Base-by-base conservation (phyloP, 139 green algal genomes). In the Penium margaritaceum region DNA sequence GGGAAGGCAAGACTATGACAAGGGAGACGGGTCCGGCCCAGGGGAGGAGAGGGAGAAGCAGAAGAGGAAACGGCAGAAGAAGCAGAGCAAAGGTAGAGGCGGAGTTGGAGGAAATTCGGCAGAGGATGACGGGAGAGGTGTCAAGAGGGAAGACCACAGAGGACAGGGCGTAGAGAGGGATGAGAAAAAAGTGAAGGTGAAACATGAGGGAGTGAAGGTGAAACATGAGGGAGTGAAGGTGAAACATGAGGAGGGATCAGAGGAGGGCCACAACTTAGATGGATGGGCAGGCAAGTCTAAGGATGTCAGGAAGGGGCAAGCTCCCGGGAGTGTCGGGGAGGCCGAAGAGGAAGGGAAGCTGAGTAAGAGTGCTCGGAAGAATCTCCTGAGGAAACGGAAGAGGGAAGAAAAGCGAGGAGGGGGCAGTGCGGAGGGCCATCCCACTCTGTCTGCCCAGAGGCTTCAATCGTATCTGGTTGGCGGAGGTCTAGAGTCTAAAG, bases 381-480 rank as follows among this genome's bases (percentile, higher is more conserved):
- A 74, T 35, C 41, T 74, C 5, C 1, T 27, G 70, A 35, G 36
- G 30, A 46, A 32, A n/a, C 21, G 39, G 33, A 77, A 77, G 55
- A 75, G 54, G 61, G 29, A 51, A 15, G 60, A 77, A 27, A 53
- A 53, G 44, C 33, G 38, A 21, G 24, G 41, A 30, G n/a, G 41
- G 19, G 63, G 64, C 21, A 33, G 58, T 17, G 44, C 27, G 54
- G 66, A 63, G 5, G 32, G 41, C n/a, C 27, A 61, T 29, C 24
- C 27, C 15, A 55, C 67, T 0, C 29, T 78, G 46, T 78, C 71
- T 29, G 29, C 29, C 21, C 60, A 39, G 60, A 34, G 71, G 44
- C 43, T 78, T 29, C 35, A 69, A 27, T 68, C 71, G 41, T 78
- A 78, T 43, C 64, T 64, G 5, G 32, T 67, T n/a, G n/a, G 15